phyloP scores from a whole-genome alignment of 345 rosid species.

The Aquilaria sinensis region DNA sequence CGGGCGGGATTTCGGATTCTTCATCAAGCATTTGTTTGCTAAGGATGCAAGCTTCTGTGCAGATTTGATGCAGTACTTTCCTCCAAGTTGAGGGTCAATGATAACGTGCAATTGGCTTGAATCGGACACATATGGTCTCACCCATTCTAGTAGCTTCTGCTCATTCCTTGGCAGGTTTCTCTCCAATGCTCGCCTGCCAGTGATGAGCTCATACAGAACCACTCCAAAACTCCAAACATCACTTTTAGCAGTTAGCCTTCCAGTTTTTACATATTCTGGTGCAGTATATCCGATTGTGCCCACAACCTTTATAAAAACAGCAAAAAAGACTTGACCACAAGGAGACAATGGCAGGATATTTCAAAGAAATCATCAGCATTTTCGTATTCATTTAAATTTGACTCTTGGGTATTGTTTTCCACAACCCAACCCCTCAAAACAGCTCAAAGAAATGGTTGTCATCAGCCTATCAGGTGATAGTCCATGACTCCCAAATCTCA shows the following conservation, averaged over 20 bases:
- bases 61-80: conserved; percentile 57
- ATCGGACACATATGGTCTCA: conserved; percentile 75
- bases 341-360: too few relatives aligned
- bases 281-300: conserved; percentile 97
- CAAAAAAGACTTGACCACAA: too few relatives aligned
- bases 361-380: too few relatives aligned
- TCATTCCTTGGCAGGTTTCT: conserved; percentile 82
- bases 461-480: too few relatives aligned
- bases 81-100: conserved; percentile 77
- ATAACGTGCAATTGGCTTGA: conserved; percentile 73
- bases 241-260: conserved; percentile 82
- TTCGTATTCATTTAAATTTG: too few relatives aligned
- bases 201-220: conserved; percentile 84
- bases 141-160: conserved; percentile 95
- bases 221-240: conserved; percentile 99
- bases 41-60: conserved; percentile 72
- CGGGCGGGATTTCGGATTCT: conserved; percentile 81
- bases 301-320: conserved; percentile 53
- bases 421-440: too few relatives aligned
- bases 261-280: conserved; percentile 91
- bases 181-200: conserved; percentile 85
- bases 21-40: conserved; percentile 80
- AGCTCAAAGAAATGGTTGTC: too few relatives aligned
- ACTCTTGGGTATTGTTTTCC: too few relatives aligned
- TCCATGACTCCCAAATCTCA: too few relatives aligned